A percentile compares a stretch with the other conserved stretches of the same genome.
phyloP scores from a whole-genome alignment of 139 green algal genomes.

The Bryopsis sp. region DNA sequence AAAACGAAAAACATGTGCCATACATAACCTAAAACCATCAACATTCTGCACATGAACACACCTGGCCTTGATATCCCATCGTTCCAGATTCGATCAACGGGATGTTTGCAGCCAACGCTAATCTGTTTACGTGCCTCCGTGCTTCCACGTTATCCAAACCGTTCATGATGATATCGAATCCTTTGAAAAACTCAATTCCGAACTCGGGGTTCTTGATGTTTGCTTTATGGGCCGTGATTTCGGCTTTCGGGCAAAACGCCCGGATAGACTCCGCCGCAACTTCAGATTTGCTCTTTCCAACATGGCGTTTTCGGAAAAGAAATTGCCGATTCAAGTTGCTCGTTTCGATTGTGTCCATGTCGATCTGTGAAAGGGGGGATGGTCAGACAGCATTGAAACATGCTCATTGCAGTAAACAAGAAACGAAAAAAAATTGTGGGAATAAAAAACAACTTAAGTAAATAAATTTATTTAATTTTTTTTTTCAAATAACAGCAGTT shows the following conservation, averaged over 20 bases:
- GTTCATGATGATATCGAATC: conserved; percentile 92
- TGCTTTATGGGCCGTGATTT: conserved; percentile 24
- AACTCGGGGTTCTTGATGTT: conserved; percentile 76
- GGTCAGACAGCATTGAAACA: too few species aligned
- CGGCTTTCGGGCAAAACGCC: conserved; percentile 39
- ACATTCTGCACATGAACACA: conserved; percentile 19
- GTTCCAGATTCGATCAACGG: conserved; percentile 94
- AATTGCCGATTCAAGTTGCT: conserved; percentile 99
- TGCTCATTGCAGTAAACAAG: too few species aligned
- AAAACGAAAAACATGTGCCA: background rate
- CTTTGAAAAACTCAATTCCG: conserved; percentile 76
- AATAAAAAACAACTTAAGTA: too few species aligned
- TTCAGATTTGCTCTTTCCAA: conserved; percentile 85
- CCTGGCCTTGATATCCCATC: conserved; percentile 82
- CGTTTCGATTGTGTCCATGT: conserved; percentile 98
- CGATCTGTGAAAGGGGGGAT: conserved; percentile 68
- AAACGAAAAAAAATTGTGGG: too few species aligned
- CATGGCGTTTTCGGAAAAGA: conserved; percentile 90
- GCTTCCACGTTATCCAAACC: conserved; percentile 96
- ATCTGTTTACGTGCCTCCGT: conserved; percentile 79
- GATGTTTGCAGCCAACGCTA: conserved; percentile 77
- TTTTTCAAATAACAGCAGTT: too few species aligned
- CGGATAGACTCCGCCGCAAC: conserved; percentile 73
- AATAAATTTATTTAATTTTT: too few species aligned
- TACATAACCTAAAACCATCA: background rate